phyloP scores from a whole-genome alignment of 2,329 filamentous ascomycete genomes.

The Spiromastix sp. region DNA sequence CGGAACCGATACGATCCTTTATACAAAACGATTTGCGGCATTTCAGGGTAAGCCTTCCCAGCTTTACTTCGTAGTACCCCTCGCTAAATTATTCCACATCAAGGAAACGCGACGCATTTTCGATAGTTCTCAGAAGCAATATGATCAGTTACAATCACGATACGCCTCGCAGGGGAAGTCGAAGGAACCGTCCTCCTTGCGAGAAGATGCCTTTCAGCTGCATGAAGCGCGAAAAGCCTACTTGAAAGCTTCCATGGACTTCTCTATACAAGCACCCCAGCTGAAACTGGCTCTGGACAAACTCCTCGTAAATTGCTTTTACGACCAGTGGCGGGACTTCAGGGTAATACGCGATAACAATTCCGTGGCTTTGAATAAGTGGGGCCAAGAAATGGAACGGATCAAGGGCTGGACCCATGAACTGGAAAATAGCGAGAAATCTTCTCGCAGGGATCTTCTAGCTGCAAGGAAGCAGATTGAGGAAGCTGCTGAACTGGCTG shows the following conservation, averaged over 20 bases:
- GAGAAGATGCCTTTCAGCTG: constrained; percentile 91
- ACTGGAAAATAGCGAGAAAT: constrained; percentile 79
- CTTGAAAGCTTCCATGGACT: constrained; percentile 86
- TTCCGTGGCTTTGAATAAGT: constrained; percentile 51
- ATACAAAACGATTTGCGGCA: constrained; percentile 66
- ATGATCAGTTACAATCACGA: constrained; percentile 69
- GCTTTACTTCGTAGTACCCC: not conserved
- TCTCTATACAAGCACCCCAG: constrained; percentile 78
- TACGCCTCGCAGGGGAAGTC: constrained; percentile 81
- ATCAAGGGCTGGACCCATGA: constrained; percentile 88
- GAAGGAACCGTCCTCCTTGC: constrained; percentile 81
- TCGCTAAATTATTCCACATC: constrained; percentile 11
- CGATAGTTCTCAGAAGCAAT: constrained; percentile 71
- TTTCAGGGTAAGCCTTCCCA: constrained; percentile 51
- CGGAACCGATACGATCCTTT: constrained; percentile 74
- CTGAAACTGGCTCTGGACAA: constrained; percentile 75
- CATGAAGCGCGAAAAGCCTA: constrained; percentile 89
- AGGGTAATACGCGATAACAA: constrained; percentile 58
- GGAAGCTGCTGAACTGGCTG: constrained; percentile 58
- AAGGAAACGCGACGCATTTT: constrained; percentile 62
- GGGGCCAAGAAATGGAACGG: constrained; percentile 74
- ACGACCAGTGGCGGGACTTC: constrained; percentile 83
- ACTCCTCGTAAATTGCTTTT: constrained; percentile 72
- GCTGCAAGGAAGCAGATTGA: constrained; percentile 72
- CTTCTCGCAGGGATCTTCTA: constrained; percentile 73